Evolutionary conservation across 441 rosid species (phyloP).

Genomic region (Gossypium armourianum): DNA sequence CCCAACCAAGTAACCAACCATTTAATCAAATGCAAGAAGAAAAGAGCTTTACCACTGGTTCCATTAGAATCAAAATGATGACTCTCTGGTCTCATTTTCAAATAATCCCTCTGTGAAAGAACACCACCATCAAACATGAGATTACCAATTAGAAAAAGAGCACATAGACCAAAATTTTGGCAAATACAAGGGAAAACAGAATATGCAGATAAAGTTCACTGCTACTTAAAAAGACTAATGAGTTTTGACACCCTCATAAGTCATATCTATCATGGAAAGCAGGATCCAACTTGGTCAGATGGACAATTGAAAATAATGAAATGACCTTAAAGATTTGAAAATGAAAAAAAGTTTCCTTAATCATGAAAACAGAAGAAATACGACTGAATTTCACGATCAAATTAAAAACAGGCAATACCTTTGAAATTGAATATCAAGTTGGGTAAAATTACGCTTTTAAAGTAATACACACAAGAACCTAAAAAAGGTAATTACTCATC

Average conservation of each 20-base stretch:
- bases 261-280: background rate
- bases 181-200: background rate
- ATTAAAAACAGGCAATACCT: background rate
- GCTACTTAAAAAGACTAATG: background rate
- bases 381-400: background rate
- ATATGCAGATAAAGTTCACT: background rate
- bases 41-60: conserved; percentile 37
- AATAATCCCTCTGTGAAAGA: conserved; percentile 58
- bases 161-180: background rate
- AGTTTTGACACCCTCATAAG: background rate
- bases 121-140: conserved; percentile 7
- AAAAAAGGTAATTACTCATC: background rate
- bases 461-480: background rate
- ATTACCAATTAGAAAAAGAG: conserved; percentile 1
- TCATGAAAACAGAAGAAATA: background rate
- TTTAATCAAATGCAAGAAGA: background rate
- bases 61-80: conserved; percentile 75
- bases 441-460: background rate
- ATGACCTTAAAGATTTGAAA: conserved; percentile 2
- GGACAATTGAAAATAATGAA: background rate
- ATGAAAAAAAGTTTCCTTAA: background rate
- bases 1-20: background rate
- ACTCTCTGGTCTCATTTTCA: conserved; percentile 60
- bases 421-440: background rate
- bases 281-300: background rate